A percentile compares a stretch with the other conserved stretches of the same genome.
Conservation (phyloP, 805 yeast species). For the Suhomyces canberraensis region DNA sequence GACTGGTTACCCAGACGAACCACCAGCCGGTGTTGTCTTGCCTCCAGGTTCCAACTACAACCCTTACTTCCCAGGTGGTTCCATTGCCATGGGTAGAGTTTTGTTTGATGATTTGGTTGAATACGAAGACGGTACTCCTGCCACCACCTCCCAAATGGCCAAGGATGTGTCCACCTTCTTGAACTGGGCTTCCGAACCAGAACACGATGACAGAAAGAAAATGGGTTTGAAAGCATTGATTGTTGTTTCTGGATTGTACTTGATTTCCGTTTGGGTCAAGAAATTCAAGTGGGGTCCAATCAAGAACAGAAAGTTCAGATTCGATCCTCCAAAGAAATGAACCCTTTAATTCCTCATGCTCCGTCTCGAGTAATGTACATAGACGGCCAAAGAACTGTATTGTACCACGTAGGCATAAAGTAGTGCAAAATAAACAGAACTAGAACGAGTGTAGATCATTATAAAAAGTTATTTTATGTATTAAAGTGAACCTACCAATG, state of each 20-base stretch:
- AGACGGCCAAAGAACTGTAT: not conserved
- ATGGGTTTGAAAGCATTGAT: slow-evolving; percentile 91
- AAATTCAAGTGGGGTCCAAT: slow-evolving; percentile 97
- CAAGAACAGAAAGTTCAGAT: slow-evolving; percentile 90
- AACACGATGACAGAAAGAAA: slow-evolving; percentile 97
- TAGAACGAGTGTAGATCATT: not conserved
- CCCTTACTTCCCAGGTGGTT: slow-evolving; percentile 99
- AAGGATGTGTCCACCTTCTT: slow-evolving; percentile 95
- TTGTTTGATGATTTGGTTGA: slow-evolving; percentile 96
- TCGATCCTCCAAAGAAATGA: slow-evolving; percentile 80
- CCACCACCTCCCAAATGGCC: slow-evolving; percentile 98
- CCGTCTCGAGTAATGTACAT: slow-evolving; percentile 1
- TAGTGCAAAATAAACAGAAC: not conserved
- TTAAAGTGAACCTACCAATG: too few relatives aligned
- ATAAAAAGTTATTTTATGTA: too few relatives aligned
- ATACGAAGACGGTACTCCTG: slow-evolving; percentile 98
- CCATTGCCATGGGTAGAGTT: slow-evolving; percentile 99
- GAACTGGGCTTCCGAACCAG: slow-evolving; percentile 98
- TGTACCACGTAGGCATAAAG: not conserved
- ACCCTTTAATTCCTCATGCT: not conserved
- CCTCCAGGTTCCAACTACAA: slow-evolving; percentile 96
- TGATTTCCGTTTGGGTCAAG: slow-evolving; percentile 86
- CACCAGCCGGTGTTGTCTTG: slow-evolving; percentile 93
- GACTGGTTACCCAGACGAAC: slow-evolving; percentile 98
- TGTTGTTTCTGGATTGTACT: slow-evolving; percentile 73